Base-by-base conservation (phyloP, 208 protist species). In the Wallacemonas rigidus region DNA sequence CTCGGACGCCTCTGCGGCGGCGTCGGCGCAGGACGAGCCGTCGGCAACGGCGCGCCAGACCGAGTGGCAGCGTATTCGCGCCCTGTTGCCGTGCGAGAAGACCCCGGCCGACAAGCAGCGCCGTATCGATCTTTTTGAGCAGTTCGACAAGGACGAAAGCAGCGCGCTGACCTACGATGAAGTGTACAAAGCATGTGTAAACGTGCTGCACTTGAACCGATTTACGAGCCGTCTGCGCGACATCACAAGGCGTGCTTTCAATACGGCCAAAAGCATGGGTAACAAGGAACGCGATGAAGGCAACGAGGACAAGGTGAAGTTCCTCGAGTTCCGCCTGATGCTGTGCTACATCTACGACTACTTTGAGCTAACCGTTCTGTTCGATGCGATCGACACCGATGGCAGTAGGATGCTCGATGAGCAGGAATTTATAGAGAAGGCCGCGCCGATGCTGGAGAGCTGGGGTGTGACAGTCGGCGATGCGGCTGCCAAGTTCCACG, bases 321-420 rank as follows among this genome's bases (percentile, higher is more conserved):
- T 71, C 48, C 50, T 77, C 15, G 83, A 88, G 77, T 88, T 88
- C 73, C 75, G 80, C 68, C 54, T 82, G 44, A 72, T 88, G 68
- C 72, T 87, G 12, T 79, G 73, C 67, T 80, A 77, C 77, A 64
- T 89, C 0, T 75, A 76, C 67, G 73, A 86, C 47, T 76, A 79
- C 74, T 87, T 90, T 63, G 77, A 82, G 48, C 71, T 90, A 60
- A 84, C 70, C 17, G 72, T 85, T 17, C 82, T 90, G 78, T 83
- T 90, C 60, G 85, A 85, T 69, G 64, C 60, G 39, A 70, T 89
- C 38, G 69, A 85, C 64, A 26, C 79, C 15, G 60, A 76, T 36
- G 77, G 81, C 64, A 83, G 85, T 69, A 71, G 71, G 58, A 63
- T 82, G 43, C 47, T 89, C 26, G 72, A 85, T 54, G 11, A 80